Conservation (phyloP, 257 asterid species). For the Solanum tarijense region DNA sequence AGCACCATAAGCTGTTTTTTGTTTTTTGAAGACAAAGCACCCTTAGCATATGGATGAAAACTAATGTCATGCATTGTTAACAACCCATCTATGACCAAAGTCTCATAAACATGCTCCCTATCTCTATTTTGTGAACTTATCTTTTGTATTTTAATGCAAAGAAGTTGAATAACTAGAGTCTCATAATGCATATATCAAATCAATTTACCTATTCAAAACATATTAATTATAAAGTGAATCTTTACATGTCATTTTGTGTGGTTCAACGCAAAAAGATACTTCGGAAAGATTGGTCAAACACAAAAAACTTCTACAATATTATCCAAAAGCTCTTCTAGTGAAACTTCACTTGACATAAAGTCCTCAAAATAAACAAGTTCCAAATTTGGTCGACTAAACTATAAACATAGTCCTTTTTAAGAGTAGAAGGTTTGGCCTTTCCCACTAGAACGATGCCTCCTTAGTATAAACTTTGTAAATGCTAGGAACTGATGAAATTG, state of each 20-base stretch:
- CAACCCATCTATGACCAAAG: background rate
- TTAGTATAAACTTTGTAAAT: background rate
- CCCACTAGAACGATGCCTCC: background rate
- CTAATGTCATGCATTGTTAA: background rate
- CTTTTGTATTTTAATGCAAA: background rate
- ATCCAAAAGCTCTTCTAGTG: background rate
- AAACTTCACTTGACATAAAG: background rate
- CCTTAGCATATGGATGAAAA: background rate
- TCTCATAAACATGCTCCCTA: background rate
- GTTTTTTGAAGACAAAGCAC: background rate
- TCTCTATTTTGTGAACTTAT: background rate
- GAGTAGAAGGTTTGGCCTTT: background rate
- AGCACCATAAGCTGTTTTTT: background rate
- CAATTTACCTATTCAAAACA: background rate
- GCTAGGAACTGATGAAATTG: background rate
- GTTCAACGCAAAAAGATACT: background rate
- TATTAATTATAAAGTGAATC: background rate
- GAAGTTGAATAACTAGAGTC: background rate
- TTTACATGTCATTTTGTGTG: background rate
- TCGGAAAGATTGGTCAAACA: background rate
- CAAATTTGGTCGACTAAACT: background rate
- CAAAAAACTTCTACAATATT: background rate
- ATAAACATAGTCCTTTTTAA: background rate
- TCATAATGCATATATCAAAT: background rate
- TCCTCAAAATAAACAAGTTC: background rate